Evolutionary conservation across 2,329 filamentous ascomycete genomes (phyloP), one percentile per base, ranked within the genome.

Genomic region (Xylariales sp.): DNA sequence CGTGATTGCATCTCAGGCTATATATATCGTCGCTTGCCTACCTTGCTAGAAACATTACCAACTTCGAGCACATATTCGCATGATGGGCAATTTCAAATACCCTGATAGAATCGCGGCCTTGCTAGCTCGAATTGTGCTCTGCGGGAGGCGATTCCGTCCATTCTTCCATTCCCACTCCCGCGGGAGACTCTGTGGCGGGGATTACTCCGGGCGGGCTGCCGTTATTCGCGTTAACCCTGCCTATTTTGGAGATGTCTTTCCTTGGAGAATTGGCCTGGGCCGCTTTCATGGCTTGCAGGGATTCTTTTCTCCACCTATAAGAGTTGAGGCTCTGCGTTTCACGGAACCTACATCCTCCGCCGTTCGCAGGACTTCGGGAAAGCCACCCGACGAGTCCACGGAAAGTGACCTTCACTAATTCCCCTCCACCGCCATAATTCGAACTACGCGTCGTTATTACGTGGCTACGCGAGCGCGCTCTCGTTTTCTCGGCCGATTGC

Each of bases 261-360:
- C 36, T 34, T 56, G 45, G 50, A 41, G 62, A 39, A 54, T 48
- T 36, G 39, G n/a, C 30, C 32, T 23, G 36, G 23, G 45, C 28
- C 30, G 9, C 48, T 39, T 28, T 45, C 36, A 12, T 54, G n/a
- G 39, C 55, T 50, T 54, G 34, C 58, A 63, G 34, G 61, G 61
- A 45, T 46, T 3, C 23, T 63, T 64, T 66, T 66, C 63, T 63
- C 67, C 67, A 63, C 67, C 67, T 69, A 62, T 69, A 43, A 52
- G 39, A 59, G 43, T 23, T 62, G 67, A 60, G 62, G 62, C 63
- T 66, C 67, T 66, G 48, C 53, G 18, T 60, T 55, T 8, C 12
- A 62, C 67, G 67, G 67, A 69, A 64, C 59, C 59, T 66, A 34
- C 58, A 69, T 49, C 64, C 59, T 67, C 67, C 63, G 67, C 57